Evolutionary conservation across 2,329 filamentous ascomycete species (phyloP).

Genomic region (Aspergillus neotritici): DNA sequence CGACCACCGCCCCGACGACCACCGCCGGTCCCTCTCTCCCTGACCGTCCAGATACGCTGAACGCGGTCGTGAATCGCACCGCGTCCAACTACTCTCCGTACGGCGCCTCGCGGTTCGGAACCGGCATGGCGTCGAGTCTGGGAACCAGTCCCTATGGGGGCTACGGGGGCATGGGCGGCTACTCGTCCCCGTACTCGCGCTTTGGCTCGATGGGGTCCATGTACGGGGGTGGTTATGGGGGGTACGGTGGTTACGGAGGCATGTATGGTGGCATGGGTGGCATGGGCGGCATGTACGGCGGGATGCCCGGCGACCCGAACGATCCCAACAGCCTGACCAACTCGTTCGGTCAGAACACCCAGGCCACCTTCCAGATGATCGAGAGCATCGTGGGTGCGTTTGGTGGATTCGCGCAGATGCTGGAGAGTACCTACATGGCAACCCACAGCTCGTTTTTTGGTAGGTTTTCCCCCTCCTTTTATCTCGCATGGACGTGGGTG

Average conservation of each 20-base stretch:
- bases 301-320: conserved; percentile 62
- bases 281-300: conserved; percentile 45
- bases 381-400: conserved; percentile 96
- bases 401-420: conserved; percentile 96
- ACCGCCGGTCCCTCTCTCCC: conserved; percentile 64
- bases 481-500: neutral
- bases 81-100: conserved; percentile 72
- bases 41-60: conserved; percentile 71
- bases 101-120: conserved; percentile 51
- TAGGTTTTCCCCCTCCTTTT: conserved; percentile 44
- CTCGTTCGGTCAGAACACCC: conserved; percentile 88
- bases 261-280: conserved; percentile 46
- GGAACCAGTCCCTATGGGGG: conserved; percentile 42
- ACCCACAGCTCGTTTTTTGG: conserved; percentile 98
- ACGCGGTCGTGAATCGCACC: conserved; percentile 77
- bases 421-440: conserved; percentile 99
- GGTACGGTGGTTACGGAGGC: conserved; percentile 42
- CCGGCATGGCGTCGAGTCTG: no score
- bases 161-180: conserved; percentile 47
- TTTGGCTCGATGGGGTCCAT: conserved; percentile 45
- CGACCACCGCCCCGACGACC: conserved; percentile 40
- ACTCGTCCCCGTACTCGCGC: conserved; percentile 53
- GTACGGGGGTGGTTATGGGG: conserved; percentile 25
- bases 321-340: conserved; percentile 93
- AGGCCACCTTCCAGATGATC: conserved; percentile 96